Conservation (phyloP, 257 asterid species). For the Solanum medicagineum region DNA sequence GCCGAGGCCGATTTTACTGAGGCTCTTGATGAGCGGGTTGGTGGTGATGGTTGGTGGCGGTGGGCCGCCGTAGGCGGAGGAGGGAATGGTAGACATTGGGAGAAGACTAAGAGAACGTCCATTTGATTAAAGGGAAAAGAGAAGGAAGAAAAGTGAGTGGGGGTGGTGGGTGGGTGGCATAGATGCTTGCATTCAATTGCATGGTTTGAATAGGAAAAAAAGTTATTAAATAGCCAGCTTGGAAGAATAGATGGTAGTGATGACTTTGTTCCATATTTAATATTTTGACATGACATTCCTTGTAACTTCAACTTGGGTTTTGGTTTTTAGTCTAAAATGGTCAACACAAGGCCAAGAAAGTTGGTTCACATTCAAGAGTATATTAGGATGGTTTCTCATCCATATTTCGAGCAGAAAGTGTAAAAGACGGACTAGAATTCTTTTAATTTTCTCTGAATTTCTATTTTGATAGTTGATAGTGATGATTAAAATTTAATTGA, state of each 20-base stretch:
- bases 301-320: neutral
- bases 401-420: neutral
- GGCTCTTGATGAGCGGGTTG: conserved; percentile 5
- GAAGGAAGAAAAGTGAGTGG: neutral
- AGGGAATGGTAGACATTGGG: conserved; percentile 34
- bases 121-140: conserved; percentile 20
- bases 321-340: neutral
- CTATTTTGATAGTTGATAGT: no score
- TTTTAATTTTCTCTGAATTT: no score
- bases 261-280: neutral
- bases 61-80: conserved; percentile 15
- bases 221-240: conserved; percentile 33
- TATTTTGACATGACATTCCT: neutral
- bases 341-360: neutral
- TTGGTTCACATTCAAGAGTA: neutral
- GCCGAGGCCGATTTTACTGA: conserved; percentile 49
- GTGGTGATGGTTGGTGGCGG: conserved; percentile 14
- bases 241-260: conserved; percentile 7
- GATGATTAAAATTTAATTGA: no score
- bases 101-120: conserved; percentile 12
- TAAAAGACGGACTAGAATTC: no score
- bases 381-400: neutral
- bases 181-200: conserved; percentile 33
- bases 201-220: conserved; percentile 13
- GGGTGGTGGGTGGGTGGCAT: conserved; percentile 11